phyloP scores from a whole-genome alignment of 176 grass and related monocot genomes.

The Zea luxurians region DNA sequence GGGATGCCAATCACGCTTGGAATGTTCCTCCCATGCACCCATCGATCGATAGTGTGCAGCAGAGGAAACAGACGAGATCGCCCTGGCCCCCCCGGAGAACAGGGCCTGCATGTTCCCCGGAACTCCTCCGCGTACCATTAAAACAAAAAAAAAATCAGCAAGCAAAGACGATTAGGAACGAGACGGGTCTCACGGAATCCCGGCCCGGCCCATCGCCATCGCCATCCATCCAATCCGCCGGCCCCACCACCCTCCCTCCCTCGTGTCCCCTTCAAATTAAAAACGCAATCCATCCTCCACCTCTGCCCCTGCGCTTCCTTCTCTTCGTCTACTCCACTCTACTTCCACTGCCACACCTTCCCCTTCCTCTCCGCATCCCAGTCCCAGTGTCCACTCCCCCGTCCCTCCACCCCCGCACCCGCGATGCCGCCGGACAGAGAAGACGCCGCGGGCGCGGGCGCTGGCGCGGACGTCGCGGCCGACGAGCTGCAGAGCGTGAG shows the following conservation, averaged over 20 bases:
- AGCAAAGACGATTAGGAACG: neutral
- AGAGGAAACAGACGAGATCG: neutral
- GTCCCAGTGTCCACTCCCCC: neutral
- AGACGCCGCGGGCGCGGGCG: neutral
- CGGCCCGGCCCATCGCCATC: constrained; percentile 51
- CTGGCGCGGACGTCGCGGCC: constrained; percentile 24
- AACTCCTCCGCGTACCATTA: neutral
- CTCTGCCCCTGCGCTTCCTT: neutral
- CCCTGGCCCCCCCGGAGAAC: neutral
- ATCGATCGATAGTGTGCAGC: neutral
- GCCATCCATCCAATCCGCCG: constrained; percentile 40
- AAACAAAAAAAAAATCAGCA: neutral
- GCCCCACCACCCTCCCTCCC: neutral
- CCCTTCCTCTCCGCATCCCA: neutral
- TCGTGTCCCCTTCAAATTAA: constrained; percentile 50
- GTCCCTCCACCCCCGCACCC: neutral
- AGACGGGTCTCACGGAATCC: constrained; percentile 38
- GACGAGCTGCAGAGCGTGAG: constrained; percentile 96
- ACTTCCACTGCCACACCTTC: too few relatives aligned
- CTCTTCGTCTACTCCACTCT: neutral
- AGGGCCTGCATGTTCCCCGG: neutral
- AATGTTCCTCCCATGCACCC: neutral
- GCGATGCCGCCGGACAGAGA: constrained; percentile 34
- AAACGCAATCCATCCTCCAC: neutral
- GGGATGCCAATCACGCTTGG: neutral